Evolutionary conservation across 768 basidiomycete species (phyloP).

Genomic region (Tubosaeta brunneosetosa): DNA sequence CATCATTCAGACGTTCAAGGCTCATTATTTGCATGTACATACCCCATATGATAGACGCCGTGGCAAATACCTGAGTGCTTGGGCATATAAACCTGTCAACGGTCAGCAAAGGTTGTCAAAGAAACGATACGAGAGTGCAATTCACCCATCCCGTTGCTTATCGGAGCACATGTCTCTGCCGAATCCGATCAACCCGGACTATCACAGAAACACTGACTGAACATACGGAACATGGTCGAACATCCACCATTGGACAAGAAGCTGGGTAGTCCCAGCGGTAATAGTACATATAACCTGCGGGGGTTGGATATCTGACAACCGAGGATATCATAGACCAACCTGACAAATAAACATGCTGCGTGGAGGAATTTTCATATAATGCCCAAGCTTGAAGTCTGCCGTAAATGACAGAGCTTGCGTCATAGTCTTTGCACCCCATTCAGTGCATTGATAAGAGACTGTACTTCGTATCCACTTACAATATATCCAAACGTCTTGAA

Average conservation of each 20-base stretch:
- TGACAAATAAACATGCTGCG: conserved; percentile 70
- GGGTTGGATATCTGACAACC: neutral
- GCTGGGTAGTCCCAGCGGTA: conserved; percentile 67
- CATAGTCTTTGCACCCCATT: conserved; percentile 24
- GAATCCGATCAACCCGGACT: neutral
- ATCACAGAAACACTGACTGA: neutral
- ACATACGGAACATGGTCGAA: conserved; percentile 53
- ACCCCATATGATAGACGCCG: conserved; percentile 53
- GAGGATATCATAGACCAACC: conserved; percentile 26
- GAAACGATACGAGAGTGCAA: neutral
- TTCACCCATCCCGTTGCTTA: conserved; percentile 38
- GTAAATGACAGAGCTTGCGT: conserved; percentile 58
- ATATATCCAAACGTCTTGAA: conserved; percentile 84
- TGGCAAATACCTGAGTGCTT: conserved; percentile 48
- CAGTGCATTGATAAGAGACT: neutral
- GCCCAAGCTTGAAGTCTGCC: conserved; percentile 75
- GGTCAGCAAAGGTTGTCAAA: neutral
- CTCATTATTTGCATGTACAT: neutral
- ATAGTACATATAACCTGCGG: conserved; percentile 55
- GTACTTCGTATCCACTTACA: conserved; percentile 21
- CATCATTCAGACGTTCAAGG: conserved; percentile 4
- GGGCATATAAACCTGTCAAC: conserved; percentile 45
- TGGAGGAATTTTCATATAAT: conserved; percentile 61
- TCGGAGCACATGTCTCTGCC: conserved; percentile 44
- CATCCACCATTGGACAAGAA: conserved; percentile 75